Evolutionary conservation across 345 rosid genomes (phyloP), one percentile per base, ranked within the genome.

Genomic region (Nasturtium officinale): DNA sequence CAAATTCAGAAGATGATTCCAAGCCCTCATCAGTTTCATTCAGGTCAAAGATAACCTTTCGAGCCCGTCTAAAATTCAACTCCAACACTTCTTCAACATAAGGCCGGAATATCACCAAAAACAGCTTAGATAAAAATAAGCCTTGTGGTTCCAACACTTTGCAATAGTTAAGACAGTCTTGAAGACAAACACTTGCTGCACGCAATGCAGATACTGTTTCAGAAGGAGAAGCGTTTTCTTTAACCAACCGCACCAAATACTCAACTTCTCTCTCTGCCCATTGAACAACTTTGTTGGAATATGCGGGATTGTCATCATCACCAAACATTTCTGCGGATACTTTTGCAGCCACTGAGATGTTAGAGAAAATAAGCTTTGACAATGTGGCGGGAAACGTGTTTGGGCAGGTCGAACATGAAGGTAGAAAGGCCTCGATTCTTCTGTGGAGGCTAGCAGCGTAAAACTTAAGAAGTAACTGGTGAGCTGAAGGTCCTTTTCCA

Each of bases 181-280:
- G 92, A 76, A 88, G 77, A 62, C 91, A 91, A 38, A 85, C 70
- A 62, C 89, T 74, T 21, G 96, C 96, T 32, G 96, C 90, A 77
- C 89, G 88, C 78, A 95, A 77, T 2, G 96, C 96, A 72, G 80
- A 82, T 69, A 82, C 74, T 30, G 90, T 87, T 46, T 95, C 97
- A 7, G 96, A 83, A 75, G 96, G 81, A 59, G 96, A 87, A 50
- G 93, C 89, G 61, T 87, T 89, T 59, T 84, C 96, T 85, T 88
- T 91, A 56, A 94, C 93, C 82, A 91, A 69, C 33, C 96, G 84
- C 52, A 86, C 87, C 81, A 91, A 83, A 66, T 69, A 88, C 81
- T 94, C 99, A 46, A 89, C 89, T 81, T 91, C 91, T 89, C 92
- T 85, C 79, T 94, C 98, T 53, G 91, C 97, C 97, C 96, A 94